These are phyloP conservation scores for Yamagishiella unicocca DNA, from an alignment of 139 green algal genomes.

Conservation along the genomic window DNA sequence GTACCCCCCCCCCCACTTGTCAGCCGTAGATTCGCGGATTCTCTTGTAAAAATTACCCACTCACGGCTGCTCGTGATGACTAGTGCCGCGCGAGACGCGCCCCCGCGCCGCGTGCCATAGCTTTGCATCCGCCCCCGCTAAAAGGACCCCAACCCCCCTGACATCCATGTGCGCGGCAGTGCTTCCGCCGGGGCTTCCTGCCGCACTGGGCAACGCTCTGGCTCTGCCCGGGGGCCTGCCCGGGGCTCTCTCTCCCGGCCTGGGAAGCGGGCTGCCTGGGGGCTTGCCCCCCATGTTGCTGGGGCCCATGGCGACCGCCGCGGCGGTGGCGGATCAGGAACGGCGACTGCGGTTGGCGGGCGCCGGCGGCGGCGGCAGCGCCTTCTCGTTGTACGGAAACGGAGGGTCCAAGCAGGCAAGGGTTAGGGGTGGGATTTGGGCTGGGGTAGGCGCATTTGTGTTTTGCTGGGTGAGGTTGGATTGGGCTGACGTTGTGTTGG, in stretches of 20 bases:
- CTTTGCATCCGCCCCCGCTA: too few relatives aligned
- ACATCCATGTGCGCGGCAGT: conserved; percentile 1
- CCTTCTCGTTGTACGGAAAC: conserved; percentile 41
- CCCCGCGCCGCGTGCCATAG: too few relatives aligned
- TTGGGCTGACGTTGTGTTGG: background rate
- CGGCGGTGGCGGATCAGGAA: conserved; percentile 6
- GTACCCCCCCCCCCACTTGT: too few relatives aligned
- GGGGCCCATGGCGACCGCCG: background rate
- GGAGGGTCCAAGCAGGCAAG: background rate
- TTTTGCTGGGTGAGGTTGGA: too few relatives aligned
- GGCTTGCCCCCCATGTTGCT: conserved; percentile 20
- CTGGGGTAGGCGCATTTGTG: background rate
- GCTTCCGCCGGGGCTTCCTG: background rate
- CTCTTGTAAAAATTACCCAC: too few relatives aligned
- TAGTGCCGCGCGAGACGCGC: too few relatives aligned
- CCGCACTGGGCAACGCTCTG: background rate
- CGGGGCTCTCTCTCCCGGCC: background rate
- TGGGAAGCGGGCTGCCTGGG: background rate
- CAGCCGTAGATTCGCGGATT: too few relatives aligned
- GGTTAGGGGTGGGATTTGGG: too few relatives aligned
- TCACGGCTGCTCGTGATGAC: too few relatives aligned
- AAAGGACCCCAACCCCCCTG: too few relatives aligned
- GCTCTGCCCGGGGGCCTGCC: conserved; percentile 18
- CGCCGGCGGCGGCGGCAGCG: conserved; percentile 1
- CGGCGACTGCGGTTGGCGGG: conserved; percentile 35